phyloP scores from a whole-genome alignment of 2,329 filamentous ascomycete species.

The Lasiodiplodia gonubiensis region DNA sequence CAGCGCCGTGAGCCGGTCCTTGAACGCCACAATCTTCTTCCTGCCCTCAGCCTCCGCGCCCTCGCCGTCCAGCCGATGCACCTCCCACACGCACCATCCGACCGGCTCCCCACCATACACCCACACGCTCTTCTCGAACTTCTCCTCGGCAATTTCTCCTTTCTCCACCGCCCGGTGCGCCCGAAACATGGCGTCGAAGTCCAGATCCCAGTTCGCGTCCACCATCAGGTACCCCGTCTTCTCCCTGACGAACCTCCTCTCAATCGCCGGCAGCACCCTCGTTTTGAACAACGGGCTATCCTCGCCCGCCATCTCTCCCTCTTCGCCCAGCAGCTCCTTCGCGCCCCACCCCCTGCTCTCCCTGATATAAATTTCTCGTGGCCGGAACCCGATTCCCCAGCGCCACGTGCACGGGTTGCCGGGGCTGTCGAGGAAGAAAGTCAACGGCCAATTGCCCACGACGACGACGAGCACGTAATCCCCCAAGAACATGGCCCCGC shows the following conservation, averaged over 20 bases:
- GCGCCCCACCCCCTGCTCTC: conserved; percentile 76
- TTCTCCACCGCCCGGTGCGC: conserved; percentile 73
- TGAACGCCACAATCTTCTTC: conserved; percentile 79
- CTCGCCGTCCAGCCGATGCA: conserved; percentile 57
- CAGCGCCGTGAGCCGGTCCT: conserved; percentile 73
- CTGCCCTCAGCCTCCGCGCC: conserved; percentile 66
- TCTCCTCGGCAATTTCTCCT: conserved; percentile 65
- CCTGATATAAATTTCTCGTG: conserved; percentile 80
- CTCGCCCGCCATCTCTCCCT: conserved; percentile 50
- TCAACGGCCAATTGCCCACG: conserved; percentile 54
- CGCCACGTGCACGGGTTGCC: conserved; percentile 74
- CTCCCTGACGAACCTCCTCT: conserved; percentile 67
- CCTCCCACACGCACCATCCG: conserved; percentile 71
- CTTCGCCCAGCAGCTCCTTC: conserved; percentile 59
- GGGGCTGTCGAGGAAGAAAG: conserved; percentile 62
- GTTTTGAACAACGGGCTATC: conserved; percentile 63
- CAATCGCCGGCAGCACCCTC: conserved; percentile 71
- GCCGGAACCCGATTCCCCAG: conserved; percentile 74
- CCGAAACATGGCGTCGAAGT: conserved; percentile 79
- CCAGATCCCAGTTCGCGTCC: conserved; percentile 84
- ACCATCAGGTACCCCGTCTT: conserved; percentile 91
- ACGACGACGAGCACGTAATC: conserved; percentile 67
- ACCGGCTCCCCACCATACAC: conserved; percentile 41
- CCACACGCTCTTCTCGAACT: conserved; percentile 71
- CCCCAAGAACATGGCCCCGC: conserved; percentile 70